Evolutionary conservation across 2,329 filamentous ascomycete species (phyloP).

Genomic region (Fusarium nurragi): DNA sequence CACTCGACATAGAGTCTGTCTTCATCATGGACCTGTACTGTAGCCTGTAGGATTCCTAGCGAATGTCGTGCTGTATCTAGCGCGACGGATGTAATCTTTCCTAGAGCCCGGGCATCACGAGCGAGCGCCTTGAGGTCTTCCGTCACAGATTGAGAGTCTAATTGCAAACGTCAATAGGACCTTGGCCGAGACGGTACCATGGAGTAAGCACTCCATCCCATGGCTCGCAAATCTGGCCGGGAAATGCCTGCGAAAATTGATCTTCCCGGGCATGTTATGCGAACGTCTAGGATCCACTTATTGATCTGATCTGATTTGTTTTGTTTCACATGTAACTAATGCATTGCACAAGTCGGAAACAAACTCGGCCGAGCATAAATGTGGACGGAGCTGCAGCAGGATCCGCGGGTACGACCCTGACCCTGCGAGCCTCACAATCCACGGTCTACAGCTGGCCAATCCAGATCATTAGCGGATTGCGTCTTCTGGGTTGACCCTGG

Average conservation of each 20-base stretch:
- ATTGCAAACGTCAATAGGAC: slow-evolving; percentile 9
- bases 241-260: slow-evolving; percentile 21
- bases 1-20: neutral
- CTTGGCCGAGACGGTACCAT: slow-evolving; percentile 22
- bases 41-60: neutral
- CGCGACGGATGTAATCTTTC: slow-evolving; percentile 9
- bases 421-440: slow-evolving; percentile 24
- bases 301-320: slow-evolving; percentile 11
- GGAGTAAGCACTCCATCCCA: slow-evolving; percentile 7
- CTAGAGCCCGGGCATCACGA: slow-evolving; percentile 11
- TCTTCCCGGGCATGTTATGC: slow-evolving; percentile 27
- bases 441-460: neutral
- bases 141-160: slow-evolving; percentile 16
- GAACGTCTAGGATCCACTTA: slow-evolving; percentile 16
- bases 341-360: slow-evolving; percentile 20
- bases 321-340: slow-evolving; percentile 15
- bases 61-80: slow-evolving; percentile 18
- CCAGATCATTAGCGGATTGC: slow-evolving; percentile 26
- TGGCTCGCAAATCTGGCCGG: slow-evolving; percentile 34
- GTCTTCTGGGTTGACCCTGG: slow-evolving; percentile 29
- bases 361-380: slow-evolving; percentile 26
- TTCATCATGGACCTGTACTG: neutral
- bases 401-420: slow-evolving; percentile 13
- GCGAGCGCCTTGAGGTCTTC: neutral
- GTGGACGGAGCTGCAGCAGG: neutral